These are phyloP conservation scores for Aspergillus fumigatus DNA, from an alignment of 2,329 filamentous ascomycete genomes.

Conservation along the genomic window DNA sequence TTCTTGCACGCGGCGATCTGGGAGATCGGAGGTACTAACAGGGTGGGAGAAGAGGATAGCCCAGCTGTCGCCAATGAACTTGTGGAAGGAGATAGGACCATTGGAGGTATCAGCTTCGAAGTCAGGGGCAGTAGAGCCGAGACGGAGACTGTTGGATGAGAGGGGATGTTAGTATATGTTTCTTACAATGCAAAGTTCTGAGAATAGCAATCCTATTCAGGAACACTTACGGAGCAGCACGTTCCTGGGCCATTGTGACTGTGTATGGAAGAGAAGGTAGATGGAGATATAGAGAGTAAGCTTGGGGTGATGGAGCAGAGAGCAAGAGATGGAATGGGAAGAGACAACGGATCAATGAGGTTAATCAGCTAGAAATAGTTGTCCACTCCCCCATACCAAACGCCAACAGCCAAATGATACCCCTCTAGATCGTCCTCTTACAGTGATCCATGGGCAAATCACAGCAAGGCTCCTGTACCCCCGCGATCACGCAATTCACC, in stretches of 20 bases:
- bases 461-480: slow-evolving; percentile 11
- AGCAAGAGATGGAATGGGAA: background rate
- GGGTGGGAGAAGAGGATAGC: slow-evolving; percentile 69
- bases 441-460: slow-evolving; percentile 7
- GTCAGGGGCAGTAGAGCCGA: slow-evolving; percentile 64
- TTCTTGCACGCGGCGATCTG: background rate
- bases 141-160: slow-evolving; percentile 48
- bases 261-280: slow-evolving; percentile 3
- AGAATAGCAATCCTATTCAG: background rate
- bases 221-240: slow-evolving; percentile 39
- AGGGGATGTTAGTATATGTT: slow-evolving; percentile 9
- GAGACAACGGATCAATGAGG: slow-evolving; percentile 7
- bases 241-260: slow-evolving; percentile 40
- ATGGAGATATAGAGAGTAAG: slow-evolving; percentile 1
- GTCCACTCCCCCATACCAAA: background rate
- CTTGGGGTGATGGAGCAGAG: slow-evolving; percentile 3
- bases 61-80: slow-evolving; percentile 67
- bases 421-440: slow-evolving; percentile 13
- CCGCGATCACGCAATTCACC: slow-evolving; percentile 34
- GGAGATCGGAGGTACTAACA: slow-evolving; percentile 25
- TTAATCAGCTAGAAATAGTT: background rate
- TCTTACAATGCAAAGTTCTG: background rate
- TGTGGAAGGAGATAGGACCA: slow-evolving; percentile 65
- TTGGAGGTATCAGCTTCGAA: slow-evolving; percentile 65
- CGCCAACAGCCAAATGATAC: background rate